phyloP scores from a whole-genome alignment of 495 filamentous ascomycete genomes.

The Podospora sp. region DNA sequence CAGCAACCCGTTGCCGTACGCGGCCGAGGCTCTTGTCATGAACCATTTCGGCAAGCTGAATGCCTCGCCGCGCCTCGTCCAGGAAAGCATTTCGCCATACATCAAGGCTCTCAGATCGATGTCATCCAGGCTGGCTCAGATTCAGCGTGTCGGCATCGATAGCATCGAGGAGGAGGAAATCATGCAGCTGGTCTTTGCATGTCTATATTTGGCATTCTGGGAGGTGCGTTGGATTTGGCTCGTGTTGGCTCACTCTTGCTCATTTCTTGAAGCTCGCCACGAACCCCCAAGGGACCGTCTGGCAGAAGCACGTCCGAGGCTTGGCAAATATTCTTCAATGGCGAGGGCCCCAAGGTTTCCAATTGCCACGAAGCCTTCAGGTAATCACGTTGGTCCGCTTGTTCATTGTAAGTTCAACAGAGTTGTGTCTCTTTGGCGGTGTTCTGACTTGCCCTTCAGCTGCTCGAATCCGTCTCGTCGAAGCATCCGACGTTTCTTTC shows the following conservation, averaged over 20 bases:
- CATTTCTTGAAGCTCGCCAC: constrained; percentile 6
- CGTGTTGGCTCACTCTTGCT: background rate
- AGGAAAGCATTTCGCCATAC: background rate
- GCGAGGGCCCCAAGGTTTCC: constrained; percentile 10
- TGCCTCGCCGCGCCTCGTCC: background rate
- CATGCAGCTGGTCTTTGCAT: constrained; percentile 3
- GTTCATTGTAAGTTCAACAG: constrained; percentile 1
- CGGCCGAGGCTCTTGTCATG: constrained; percentile 6
- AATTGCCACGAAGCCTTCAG: background rate
- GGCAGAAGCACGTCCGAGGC: constrained; percentile 9
- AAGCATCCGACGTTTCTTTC: constrained; percentile 7
- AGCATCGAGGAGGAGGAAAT: constrained; percentile 7
- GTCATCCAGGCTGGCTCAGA: background rate
- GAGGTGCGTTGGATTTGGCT: background rate
- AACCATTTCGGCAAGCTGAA: constrained; percentile 14
- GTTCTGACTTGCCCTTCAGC: background rate
- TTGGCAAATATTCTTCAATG: constrained; percentile 3
- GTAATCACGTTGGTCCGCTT: background rate
- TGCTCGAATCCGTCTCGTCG: constrained; percentile 12
- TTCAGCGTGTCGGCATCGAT: constrained; percentile 5
- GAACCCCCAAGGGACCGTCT: background rate
- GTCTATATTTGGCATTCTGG: constrained; percentile 13
- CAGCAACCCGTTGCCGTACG: background rate
- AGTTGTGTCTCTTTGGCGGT: background rate
- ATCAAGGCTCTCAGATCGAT: background rate